Evolutionary conservation across 2,329 filamentous ascomycete genomes (phyloP).

Genomic region (Cryoendolithus antarcticus): DNA sequence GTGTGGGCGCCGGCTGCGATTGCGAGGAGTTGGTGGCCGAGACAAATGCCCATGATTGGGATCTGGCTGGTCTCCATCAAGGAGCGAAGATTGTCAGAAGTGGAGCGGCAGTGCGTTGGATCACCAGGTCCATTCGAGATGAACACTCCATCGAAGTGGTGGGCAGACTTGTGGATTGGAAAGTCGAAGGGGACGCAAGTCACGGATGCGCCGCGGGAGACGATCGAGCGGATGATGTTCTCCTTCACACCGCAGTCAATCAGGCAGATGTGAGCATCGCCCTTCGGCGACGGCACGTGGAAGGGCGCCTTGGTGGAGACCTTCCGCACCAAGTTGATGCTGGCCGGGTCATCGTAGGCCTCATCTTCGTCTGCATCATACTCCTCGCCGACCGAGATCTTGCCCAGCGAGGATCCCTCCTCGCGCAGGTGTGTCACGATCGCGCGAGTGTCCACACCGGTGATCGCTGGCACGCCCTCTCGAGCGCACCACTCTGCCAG

Average conservation of each 20-base stretch:
- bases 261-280: slow-evolving; percentile 80
- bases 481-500: slow-evolving; percentile 88
- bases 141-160: slow-evolving; percentile 97
- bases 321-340: slow-evolving; percentile 91
- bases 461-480: slow-evolving; percentile 91
- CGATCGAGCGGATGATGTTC: slow-evolving; percentile 93
- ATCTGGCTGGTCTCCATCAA: slow-evolving; percentile 85
- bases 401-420: slow-evolving; percentile 87
- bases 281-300: slow-evolving; percentile 74
- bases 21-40: slow-evolving; percentile 91
- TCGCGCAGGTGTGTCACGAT: slow-evolving; percentile 95
- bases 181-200: slow-evolving; percentile 95
- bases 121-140: slow-evolving; percentile 98
- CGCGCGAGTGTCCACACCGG: slow-evolving; percentile 89
- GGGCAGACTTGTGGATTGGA: slow-evolving; percentile 93
- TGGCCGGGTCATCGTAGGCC: slow-evolving; percentile 84
- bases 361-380: slow-evolving; percentile 98
- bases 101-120: slow-evolving; percentile 90
- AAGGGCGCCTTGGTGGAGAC: slow-evolving; percentile 98
- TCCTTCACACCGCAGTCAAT: slow-evolving; percentile 99
- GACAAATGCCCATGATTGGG: slow-evolving; percentile 94
- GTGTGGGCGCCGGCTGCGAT: slow-evolving; percentile 79
- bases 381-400: slow-evolving; percentile 90
- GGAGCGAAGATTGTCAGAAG: slow-evolving; percentile 80
- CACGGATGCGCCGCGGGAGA: slow-evolving; percentile 79